Base-by-base conservation (phyloP, 2,329 filamentous ascomycete species). In the Didymella pinodella region DNA sequence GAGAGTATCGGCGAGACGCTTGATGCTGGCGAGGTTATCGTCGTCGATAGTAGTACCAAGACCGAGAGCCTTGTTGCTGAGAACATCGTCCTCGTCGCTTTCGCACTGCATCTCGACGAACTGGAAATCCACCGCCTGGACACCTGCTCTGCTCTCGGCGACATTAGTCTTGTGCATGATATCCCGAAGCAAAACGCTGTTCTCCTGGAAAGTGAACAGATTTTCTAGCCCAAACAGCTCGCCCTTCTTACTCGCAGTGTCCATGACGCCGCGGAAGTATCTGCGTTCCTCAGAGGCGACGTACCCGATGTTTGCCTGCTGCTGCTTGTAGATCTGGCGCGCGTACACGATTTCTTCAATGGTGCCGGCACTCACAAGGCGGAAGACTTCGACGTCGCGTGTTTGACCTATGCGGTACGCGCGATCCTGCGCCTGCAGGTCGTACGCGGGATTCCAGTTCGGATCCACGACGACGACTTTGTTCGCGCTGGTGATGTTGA, bases 101-200 rank as follows among this genome's bases (percentile, higher is more conserved):
- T 32, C 31, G 12, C 70, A 64, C 5, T 77, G 72, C 2, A 67
- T 65, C 10, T 68, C 65, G 16, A 72, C 54, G 54, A 75, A 65
- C 59, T 96, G 87, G 18, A 97, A 84, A 53, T 91, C 89, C n/a
- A 89, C 83, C 29, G 97, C 87, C 28, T 86, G 85, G 10, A 98
- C 90, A 0, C 93, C 94, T 0, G 90, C 92, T 72, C 89, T 91
- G 41, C 92, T 92, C 79, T 99, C 95, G 4, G 95, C 95, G 50
- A 99, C 88, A 70, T 99, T 99, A 28, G 95, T 98, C 78, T 97
- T 97, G 81, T 98, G 97, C 68, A 99, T 92, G 66, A 99, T 98
- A 55, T 97, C 92, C n/a, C 91, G 86, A 5, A 98, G 84, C 14
- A 97, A 84, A 12, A 96, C 85, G 59, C 90, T 90, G 65, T 93